These are phyloP conservation scores for Neurospora sp. DNA, from an alignment of 495 filamentous ascomycete genomes.

Conservation along the genomic window DNA sequence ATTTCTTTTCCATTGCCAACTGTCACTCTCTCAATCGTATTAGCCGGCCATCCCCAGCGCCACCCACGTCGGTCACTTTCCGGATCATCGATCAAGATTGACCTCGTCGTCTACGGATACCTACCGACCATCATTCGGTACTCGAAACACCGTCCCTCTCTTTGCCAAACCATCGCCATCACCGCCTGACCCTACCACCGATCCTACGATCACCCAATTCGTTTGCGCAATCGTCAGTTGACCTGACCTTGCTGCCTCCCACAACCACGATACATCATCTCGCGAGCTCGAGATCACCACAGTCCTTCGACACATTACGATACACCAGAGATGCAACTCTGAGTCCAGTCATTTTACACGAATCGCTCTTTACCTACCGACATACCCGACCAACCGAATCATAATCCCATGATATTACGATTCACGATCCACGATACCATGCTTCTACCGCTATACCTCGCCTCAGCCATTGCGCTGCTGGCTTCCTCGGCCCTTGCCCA, in stretches of 20 bases:
- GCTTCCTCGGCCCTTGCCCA: conserved; percentile 42
- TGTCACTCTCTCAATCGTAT: background rate
- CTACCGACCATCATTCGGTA: background rate
- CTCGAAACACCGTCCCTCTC: background rate
- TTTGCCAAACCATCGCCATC: background rate
- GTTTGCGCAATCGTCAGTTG: background rate
- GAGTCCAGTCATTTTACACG: background rate
- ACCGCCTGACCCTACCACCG: background rate
- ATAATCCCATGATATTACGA: background rate
- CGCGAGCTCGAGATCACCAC: background rate
- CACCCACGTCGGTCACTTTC: background rate
- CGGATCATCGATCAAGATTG: background rate
- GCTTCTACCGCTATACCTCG: conserved; percentile 19
- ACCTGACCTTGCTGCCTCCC: background rate
- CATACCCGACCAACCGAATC: background rate
- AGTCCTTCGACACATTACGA: background rate
- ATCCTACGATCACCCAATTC: background rate
- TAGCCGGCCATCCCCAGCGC: background rate
- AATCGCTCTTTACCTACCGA: background rate
- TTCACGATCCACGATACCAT: conserved; percentile 2
- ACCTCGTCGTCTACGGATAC: background rate
- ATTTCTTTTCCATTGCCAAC: background rate
- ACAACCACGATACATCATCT: background rate
- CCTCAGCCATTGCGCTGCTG: conserved; percentile 32
- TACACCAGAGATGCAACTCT: background rate